Evolutionary conservation across 352 stramenopile species (phyloP).

Genomic region (Phytophthora crassamura): DNA sequence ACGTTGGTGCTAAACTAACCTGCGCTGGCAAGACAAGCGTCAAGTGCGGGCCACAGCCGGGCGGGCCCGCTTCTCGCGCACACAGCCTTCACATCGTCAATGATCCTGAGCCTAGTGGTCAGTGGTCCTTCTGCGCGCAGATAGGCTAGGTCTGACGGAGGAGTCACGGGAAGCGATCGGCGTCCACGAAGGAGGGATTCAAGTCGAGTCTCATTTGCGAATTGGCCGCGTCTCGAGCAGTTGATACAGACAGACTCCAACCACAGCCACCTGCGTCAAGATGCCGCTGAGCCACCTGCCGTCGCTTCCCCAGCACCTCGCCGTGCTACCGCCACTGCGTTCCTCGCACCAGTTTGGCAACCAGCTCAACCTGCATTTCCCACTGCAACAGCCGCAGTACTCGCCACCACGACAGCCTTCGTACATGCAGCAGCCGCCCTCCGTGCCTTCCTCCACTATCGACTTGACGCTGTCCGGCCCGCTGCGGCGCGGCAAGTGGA

Average conservation of each 20-base stretch:
- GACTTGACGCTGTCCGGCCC: conserved; percentile 43
- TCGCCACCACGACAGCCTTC: conserved; percentile 16
- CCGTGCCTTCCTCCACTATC: neutral
- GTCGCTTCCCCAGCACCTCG: conserved; percentile 27
- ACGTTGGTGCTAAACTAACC: conserved; percentile 15
- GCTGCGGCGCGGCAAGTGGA: conserved; percentile 78
- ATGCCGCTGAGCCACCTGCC: conserved; percentile 45
- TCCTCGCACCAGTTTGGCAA: conserved; percentile 23
- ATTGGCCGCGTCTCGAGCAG: conserved; percentile 22
- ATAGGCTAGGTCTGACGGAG: conserved; percentile 21
- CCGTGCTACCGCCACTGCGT: conserved; percentile 40
- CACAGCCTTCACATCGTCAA: conserved; percentile 31
- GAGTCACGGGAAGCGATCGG: conserved; percentile 30
- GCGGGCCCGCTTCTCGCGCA: too few relatives aligned
- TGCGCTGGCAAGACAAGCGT: conserved; percentile 20
- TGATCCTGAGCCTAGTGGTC: conserved; percentile 34
- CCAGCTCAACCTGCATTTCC: conserved; percentile 38
- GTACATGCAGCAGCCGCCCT: conserved; percentile 13
- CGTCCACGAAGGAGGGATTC: conserved; percentile 19
- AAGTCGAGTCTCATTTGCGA: conserved; percentile 44
- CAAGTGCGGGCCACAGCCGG: conserved; percentile 34
- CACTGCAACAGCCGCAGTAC: conserved; percentile 27
- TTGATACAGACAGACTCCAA: neutral
- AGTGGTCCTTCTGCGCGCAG: conserved; percentile 35
- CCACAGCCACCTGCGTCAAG: conserved; percentile 9